Conservation (phyloP, 164 flowering plant genomes). For the Houttuynia cordata region DNA sequence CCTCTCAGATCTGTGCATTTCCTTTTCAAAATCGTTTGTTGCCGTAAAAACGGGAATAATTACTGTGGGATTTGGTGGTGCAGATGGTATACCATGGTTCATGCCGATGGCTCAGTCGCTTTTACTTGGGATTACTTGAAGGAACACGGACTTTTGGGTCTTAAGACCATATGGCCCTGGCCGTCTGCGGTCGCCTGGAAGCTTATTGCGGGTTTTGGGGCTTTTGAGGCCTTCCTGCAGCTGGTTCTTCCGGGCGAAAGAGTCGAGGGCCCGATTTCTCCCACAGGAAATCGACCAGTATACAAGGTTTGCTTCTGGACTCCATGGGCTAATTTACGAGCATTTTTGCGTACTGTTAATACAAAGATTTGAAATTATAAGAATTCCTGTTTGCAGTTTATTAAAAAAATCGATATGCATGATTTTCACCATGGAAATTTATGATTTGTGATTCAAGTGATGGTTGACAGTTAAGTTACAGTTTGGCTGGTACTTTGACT, state of each 20-base stretch:
- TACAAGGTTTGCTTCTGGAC: conserved; percentile 47
- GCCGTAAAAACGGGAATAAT: background rate
- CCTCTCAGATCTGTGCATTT: background rate
- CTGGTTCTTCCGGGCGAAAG: conserved; percentile 79
- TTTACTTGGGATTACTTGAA: conserved; percentile 50
- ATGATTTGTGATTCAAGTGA: too few relatives aligned
- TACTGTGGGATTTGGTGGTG: conserved; percentile 12
- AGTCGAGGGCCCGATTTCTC: conserved; percentile 92
- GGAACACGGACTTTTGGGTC: conserved; percentile 60
- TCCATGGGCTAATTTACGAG: too few relatives aligned
- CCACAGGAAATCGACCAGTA: conserved; percentile 74
- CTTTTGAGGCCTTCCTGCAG: conserved; percentile 91
- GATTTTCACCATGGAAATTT: background rate
- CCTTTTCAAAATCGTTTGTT: too few relatives aligned
- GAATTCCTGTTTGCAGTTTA: too few relatives aligned
- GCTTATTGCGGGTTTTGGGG: conserved; percentile 66
- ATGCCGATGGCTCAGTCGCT: conserved; percentile 11
- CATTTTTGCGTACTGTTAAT: too few relatives aligned
- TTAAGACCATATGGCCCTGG: conserved; percentile 67
- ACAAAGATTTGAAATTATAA: too few relatives aligned
- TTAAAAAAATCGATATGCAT: too few relatives aligned
- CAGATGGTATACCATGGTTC: conserved; percentile 99
- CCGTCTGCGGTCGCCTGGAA: conserved; percentile 76
- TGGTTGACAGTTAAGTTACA: too few relatives aligned
- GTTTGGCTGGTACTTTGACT: too few relatives aligned